These are phyloP conservation scores for Hippophae rhamnoides DNA, from an alignment of 306 rosid genomes.

Conservation along the genomic window DNA sequence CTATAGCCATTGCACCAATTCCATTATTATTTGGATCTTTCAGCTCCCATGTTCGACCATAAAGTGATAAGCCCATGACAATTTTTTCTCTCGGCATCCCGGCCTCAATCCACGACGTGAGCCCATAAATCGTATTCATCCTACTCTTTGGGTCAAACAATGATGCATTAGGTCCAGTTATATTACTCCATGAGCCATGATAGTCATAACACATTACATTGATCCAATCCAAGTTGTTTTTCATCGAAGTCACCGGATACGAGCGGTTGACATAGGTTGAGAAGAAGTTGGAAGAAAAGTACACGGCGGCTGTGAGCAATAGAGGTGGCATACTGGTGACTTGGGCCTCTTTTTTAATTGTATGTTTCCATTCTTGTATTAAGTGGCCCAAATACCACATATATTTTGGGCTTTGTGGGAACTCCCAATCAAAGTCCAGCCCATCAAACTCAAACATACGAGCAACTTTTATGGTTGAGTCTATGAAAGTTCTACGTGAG, in stretches of 20 bases:
- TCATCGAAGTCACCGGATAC: slow-evolving; percentile 35
- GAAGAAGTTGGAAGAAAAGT: slow-evolving; percentile 37
- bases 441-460: slow-evolving; percentile 56
- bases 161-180: slow-evolving; percentile 36
- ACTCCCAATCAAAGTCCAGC: slow-evolving; percentile 71
- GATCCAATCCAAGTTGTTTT: slow-evolving; percentile 45
- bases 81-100: slow-evolving; percentile 31
- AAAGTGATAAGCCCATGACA: slow-evolving; percentile 59
- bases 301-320: slow-evolving; percentile 59
- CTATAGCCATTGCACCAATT: slow-evolving; percentile 35
- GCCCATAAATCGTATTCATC: slow-evolving; percentile 31
- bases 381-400: slow-evolving; percentile 34
- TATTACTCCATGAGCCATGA: slow-evolving; percentile 44
- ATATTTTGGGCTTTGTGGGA: slow-evolving; percentile 32
- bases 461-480: slow-evolving; percentile 42
- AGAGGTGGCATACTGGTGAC: slow-evolving; percentile 22
- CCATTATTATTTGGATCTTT: slow-evolving; percentile 27
- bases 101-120: slow-evolving; percentile 45
- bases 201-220: slow-evolving; percentile 54
- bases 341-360: slow-evolving; percentile 22
- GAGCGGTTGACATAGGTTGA: slow-evolving; percentile 10
- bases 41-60: slow-evolving; percentile 49
- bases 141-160: slow-evolving; percentile 38
- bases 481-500: slow-evolving; percentile 47
- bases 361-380: slow-evolving; percentile 28